phyloP scores from a whole-genome alignment of 1,284 basidiomycete genomes.

The Ustanciosporium gigantosporum region DNA sequence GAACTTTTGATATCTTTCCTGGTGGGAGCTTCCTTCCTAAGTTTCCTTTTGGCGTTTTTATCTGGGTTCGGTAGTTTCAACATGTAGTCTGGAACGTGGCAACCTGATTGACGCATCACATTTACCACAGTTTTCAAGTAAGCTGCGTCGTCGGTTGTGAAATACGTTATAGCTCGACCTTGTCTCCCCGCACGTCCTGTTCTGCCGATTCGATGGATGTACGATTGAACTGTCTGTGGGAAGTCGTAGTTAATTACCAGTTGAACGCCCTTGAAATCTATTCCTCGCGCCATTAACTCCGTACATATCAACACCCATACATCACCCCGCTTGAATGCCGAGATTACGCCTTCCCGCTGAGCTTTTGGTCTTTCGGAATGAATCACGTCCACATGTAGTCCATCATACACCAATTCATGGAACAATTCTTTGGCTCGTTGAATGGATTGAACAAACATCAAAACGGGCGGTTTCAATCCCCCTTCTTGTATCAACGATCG shows the following conservation, averaged over 20 bases:
- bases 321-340: slow-evolving; percentile 75
- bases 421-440: slow-evolving; percentile 85
- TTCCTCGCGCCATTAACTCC: slow-evolving; percentile 74
- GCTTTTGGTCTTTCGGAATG: slow-evolving; percentile 85
- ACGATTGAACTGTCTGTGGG: slow-evolving; percentile 73
- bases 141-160: slow-evolving; percentile 88
- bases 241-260: slow-evolving; percentile 85
- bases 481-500: slow-evolving; percentile 75
- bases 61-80: slow-evolving; percentile 72
- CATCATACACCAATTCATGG: slow-evolving; percentile 80
- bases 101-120: slow-evolving; percentile 83
- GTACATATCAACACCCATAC: slow-evolving; percentile 60
- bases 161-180: slow-evolving; percentile 91
- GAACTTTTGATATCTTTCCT: slow-evolving; percentile 63
- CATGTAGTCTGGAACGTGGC: slow-evolving; percentile 59
- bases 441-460: slow-evolving; percentile 92
- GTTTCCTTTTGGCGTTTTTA: slow-evolving; percentile 80
- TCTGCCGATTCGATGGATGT: slow-evolving; percentile 93
- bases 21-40: slow-evolving; percentile 76
- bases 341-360: slow-evolving; percentile 74
- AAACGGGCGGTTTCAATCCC: slow-evolving; percentile 80
- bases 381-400: slow-evolving; percentile 85
- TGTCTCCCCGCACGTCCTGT: slow-evolving; percentile 90
- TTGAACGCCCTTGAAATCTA: slow-evolving; percentile 90
- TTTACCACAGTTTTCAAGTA: slow-evolving; percentile 95